Evolutionary conservation across 2,329 filamentous ascomycete species (phyloP).

Genomic region (Phaeophleospora eucalypticola): DNA sequence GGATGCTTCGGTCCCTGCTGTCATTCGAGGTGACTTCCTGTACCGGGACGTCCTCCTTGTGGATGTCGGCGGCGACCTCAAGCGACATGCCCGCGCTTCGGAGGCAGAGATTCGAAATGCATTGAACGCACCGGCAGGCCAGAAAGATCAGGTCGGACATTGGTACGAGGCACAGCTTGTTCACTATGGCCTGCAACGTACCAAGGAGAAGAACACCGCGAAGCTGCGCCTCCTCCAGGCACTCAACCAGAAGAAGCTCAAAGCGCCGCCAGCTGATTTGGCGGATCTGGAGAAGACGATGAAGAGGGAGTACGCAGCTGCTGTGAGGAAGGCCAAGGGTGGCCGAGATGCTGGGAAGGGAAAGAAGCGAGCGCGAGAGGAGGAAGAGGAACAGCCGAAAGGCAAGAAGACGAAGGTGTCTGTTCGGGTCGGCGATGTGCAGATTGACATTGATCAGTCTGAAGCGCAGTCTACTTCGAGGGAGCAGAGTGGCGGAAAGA

Average conservation of each 20-base stretch:
- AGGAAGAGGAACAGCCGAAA: conserved; percentile 13
- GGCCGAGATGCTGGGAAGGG: conserved; percentile 1
- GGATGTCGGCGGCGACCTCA: conserved; percentile 26
- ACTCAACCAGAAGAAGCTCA: conserved; percentile 46
- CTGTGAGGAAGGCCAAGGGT: conserved; percentile 42
- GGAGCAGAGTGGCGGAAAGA: not conserved
- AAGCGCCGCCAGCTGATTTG: conserved; percentile 47
- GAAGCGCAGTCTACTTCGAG: not conserved
- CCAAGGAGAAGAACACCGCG: conserved; percentile 56
- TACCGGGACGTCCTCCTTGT: conserved; percentile 30
- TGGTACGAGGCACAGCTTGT: conserved; percentile 61
- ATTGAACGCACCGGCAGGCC: conserved; percentile 19
- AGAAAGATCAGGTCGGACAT: conserved; percentile 52
- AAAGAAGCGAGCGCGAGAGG: conserved; percentile 24
- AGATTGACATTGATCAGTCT: conserved; percentile 26
- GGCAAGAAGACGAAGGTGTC: conserved; percentile 27
- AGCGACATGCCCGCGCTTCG: conserved; percentile 28
- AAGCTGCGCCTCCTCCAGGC: conserved; percentile 58
- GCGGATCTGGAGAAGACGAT: conserved; percentile 50
- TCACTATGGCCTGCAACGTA: conserved; percentile 57
- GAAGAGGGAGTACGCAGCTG: conserved; percentile 55
- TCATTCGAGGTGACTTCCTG: conserved; percentile 28
- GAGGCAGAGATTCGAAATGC: conserved; percentile 22
- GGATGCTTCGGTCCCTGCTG: conserved; percentile 11
- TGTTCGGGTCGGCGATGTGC: conserved; percentile 23